A percentile compares a stretch with the other conserved stretches of the same genome.
Conservation (phyloP, 1,284 basidiomycete species). For the Prillingera fragicola region DNA sequence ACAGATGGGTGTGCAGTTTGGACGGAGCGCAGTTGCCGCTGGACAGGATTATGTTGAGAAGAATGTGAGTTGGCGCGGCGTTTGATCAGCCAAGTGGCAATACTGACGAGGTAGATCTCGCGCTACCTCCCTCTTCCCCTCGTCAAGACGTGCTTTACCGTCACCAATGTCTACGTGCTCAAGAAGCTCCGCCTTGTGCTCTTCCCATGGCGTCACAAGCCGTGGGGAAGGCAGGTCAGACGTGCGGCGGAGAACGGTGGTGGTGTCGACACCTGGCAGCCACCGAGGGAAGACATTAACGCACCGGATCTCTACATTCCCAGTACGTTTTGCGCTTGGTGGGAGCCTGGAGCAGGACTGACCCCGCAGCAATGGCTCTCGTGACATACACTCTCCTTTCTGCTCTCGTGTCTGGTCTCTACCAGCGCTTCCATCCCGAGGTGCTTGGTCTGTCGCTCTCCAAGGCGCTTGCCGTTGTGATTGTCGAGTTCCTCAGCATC, state of each 20-base stretch:
- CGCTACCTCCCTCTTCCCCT: constrained; percentile 65
- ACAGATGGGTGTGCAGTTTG: constrained; percentile 94
- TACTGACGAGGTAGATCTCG: constrained; percentile 58
- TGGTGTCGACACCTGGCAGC: constrained; percentile 67
- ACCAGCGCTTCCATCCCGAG: constrained; percentile 80
- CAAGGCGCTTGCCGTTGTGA: constrained; percentile 70
- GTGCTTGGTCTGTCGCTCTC: constrained; percentile 82
- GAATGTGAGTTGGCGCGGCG: constrained; percentile 59
- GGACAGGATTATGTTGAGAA: constrained; percentile 94
- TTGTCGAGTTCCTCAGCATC: constrained; percentile 81
- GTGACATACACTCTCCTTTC: constrained; percentile 91
- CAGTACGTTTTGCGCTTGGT: constrained; percentile 53
- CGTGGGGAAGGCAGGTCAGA: constrained; percentile 65
- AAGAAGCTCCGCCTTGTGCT: constrained; percentile 83
- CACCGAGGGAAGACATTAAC: constrained; percentile 92
- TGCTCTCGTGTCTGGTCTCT: constrained; percentile 76
- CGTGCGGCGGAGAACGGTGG: constrained; percentile 51
- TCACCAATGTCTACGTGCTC: constrained; percentile 93
- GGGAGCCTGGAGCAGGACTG: neutral
- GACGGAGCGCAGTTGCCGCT: constrained; percentile 82
- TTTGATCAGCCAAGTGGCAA: neutral
- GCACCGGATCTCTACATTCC: constrained; percentile 96
- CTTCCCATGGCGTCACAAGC: constrained; percentile 90
- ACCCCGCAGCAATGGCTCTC: constrained; percentile 89
- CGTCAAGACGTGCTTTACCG: constrained; percentile 92